phyloP scores from a whole-genome alignment of 441 rosid genomes.

The Isatis lusitanica region DNA sequence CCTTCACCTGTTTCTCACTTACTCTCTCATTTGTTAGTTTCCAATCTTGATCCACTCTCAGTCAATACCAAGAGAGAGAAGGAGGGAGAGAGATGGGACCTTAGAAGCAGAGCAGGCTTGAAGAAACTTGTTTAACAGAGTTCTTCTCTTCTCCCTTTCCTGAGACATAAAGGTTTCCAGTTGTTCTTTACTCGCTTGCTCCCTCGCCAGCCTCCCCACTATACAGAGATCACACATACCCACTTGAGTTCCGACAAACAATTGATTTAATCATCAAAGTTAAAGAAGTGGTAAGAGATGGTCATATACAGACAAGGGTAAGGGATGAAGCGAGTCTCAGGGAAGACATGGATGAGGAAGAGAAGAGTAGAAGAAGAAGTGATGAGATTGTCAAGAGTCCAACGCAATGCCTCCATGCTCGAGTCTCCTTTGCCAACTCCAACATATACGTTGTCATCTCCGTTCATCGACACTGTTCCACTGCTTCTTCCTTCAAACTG shows the following conservation, averaged over 20 bases:
- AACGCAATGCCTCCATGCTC: conserved; percentile 72
- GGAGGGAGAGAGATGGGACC: conserved; percentile 39
- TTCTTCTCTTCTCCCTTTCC: conserved; percentile 61
- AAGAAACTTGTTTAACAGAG: conserved; percentile 56
- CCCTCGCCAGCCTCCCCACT: conserved; percentile 76
- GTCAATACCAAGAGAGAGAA: conserved; percentile 1
- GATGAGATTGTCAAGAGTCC: conserved; percentile 56
- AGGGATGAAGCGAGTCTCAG: conserved; percentile 65
- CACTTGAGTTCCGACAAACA: conserved; percentile 5
- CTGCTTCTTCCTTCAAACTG: conserved; percentile 45
- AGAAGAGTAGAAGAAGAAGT: conserved; percentile 45
- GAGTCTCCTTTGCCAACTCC: conserved; percentile 76
- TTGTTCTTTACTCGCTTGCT: conserved; percentile 60
- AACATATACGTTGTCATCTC: conserved; percentile 56
- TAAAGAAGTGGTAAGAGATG: background rate
- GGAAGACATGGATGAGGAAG: conserved; percentile 72
- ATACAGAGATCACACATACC: conserved; percentile 10
- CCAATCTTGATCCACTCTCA: conserved; percentile 6
- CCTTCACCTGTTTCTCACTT: conserved; percentile 50
- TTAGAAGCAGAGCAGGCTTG: conserved; percentile 54
- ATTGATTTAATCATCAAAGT: background rate
- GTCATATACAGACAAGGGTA: conserved; percentile 58
- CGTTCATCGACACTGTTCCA: conserved; percentile 41
- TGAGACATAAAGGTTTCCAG: conserved; percentile 61
- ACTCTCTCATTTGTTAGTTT: conserved; percentile 2